These are phyloP conservation scores for Xylariales sp. DNA, from an alignment of 2,329 filamentous ascomycete species.

Conservation along the genomic window DNA sequence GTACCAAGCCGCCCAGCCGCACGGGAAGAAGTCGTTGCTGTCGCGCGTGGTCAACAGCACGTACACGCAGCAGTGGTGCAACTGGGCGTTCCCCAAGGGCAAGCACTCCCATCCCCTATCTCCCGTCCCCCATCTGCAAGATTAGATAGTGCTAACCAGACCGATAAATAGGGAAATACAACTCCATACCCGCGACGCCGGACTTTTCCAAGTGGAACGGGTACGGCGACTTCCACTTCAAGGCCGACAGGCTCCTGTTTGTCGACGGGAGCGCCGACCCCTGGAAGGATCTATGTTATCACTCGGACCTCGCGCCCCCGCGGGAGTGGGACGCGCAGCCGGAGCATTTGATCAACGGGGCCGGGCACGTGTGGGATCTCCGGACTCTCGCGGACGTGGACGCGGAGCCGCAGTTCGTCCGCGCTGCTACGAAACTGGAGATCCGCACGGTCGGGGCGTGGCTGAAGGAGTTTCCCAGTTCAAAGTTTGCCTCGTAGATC, in stretches of 20 bases:
- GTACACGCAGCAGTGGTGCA: conserved; percentile 67
- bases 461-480: conserved; percentile 49
- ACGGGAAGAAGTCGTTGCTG: conserved; percentile 57
- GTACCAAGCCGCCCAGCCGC: conserved; percentile 59
- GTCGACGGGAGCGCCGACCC: conserved; percentile 64
- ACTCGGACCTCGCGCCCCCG: conserved; percentile 56
- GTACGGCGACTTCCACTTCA: conserved; percentile 61
- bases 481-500: conserved; percentile 13
- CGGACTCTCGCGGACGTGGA: conserved; percentile 41
- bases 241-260: conserved; percentile 60
- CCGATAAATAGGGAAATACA: conserved; percentile 48
- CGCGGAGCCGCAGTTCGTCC: conserved; percentile 34
- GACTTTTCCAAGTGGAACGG: conserved; percentile 56
- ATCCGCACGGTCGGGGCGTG: conserved; percentile 58
- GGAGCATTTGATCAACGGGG: conserved; percentile 61
- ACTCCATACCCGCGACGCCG: conserved; percentile 57
- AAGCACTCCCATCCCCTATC: not conserved
- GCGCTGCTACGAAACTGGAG: conserved; percentile 32
- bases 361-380: conserved; percentile 63
- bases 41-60: conserved; percentile 59
- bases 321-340: conserved; percentile 56
- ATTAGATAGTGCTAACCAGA: not conserved
- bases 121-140: too few relatives aligned
- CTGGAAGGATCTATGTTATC: conserved; percentile 64
- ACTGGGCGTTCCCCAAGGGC: conserved; percentile 62